Base-by-base conservation (phyloP, 139 green algal genomes). In the Auxenochlorella pyrenoidosa region DNA sequence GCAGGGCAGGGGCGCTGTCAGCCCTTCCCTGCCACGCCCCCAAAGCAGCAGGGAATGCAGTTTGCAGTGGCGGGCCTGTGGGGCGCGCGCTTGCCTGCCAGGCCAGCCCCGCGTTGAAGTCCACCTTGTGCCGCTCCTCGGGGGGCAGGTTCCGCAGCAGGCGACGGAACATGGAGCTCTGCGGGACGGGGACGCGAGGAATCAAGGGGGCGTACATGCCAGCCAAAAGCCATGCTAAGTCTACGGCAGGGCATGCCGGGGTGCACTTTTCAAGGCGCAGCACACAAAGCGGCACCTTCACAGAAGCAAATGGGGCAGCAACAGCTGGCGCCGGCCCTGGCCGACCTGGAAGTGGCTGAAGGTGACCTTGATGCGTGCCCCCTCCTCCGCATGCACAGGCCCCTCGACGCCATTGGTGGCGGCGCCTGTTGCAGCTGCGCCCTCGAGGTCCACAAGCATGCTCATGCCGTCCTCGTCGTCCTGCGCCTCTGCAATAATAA, bases 391-490 rank as follows among this genome's bases (percentile, higher is more conserved):
- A 5, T 63, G 26, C 4, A 2, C 30, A 38, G 40, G 32, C 38
- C 30, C 65, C 6, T 36, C 71, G 71, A 32, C 32, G 71, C 16
- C 71, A n/a, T 24, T 41, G 16, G 19, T 36, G 13, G 75, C 15
- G 21, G 4, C 75, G 44, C 26, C 60, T 30, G 59, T 40, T 16
- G 78, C 78, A 22, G 78, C 78, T 38, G 60, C 79, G 34, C 81
- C 65, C 19, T 34, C 41, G 44, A 86, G 65, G 18, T 86, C 81
- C 0, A 86, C 81, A 66, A 86, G 65, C 65, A 78, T 59, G 34
- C 34, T 60, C 81, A 86, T 86, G 63, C 81, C 81, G 41, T 86
- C 81, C 28, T 86, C 81, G 19, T 86, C 81, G 34, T 86, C 79
- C 36, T n/a, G 32, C 10, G 65, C 81, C 81, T 86, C 81, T 86